Conservation (phyloP, 1,284 basidiomycete genomes). For the Chondrostereum purpureum region DNA sequence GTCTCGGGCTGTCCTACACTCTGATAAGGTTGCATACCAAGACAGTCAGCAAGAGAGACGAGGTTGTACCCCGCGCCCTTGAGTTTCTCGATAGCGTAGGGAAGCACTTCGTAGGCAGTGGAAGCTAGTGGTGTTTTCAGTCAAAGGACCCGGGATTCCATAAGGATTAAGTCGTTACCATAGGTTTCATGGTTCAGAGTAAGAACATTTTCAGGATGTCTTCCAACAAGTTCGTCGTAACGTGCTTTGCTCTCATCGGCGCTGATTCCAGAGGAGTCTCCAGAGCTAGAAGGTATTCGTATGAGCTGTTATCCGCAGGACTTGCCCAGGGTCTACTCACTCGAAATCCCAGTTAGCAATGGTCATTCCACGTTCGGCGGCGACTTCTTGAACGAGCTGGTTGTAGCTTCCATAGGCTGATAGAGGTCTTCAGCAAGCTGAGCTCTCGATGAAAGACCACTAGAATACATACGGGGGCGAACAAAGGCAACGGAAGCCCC, state of each 20-base stretch:
- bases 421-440: background rate
- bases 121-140: background rate
- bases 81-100: background rate
- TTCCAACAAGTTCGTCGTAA: slow-evolving; percentile 23
- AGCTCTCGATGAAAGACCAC: background rate
- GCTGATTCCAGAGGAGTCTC: slow-evolving; percentile 31
- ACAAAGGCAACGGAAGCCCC: slow-evolving; percentile 29
- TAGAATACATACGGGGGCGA: slow-evolving; percentile 14
- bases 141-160: background rate
- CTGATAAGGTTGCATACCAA: background rate
- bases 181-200: slow-evolving; percentile 36
- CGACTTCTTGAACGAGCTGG: slow-evolving; percentile 33
- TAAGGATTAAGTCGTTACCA: slow-evolving; percentile 14
- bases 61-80: slow-evolving; percentile 3
- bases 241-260: slow-evolving; percentile 22
- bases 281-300: slow-evolving; percentile 20
- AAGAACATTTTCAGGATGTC: slow-evolving; percentile 30
- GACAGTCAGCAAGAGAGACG: slow-evolving; percentile 1
- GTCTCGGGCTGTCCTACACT: background rate
- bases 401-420: slow-evolving; percentile 36
- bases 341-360: slow-evolving; percentile 36
- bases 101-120: background rate
- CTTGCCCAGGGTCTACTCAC: slow-evolving; percentile 17
- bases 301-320: background rate
- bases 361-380: slow-evolving; percentile 23